Evolutionary conservation across 2,329 filamentous ascomycete genomes (phyloP), one percentile per base, ranked within the genome.

Genomic region (Xylaria sp.): DNA sequence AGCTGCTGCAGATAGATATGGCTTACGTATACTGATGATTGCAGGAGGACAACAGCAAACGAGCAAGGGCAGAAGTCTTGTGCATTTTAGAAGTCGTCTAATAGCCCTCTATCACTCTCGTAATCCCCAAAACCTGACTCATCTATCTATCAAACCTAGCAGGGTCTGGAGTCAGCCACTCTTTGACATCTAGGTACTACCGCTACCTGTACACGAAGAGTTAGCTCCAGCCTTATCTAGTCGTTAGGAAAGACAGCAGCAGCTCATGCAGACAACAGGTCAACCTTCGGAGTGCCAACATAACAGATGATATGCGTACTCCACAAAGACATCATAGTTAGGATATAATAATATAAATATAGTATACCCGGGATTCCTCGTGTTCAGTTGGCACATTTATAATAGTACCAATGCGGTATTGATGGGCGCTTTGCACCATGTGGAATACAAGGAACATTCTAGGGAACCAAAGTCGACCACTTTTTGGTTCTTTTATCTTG

Each of bases 391-490:
- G 17, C 27, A 31, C 33, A 31, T 6, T n/a, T 9, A 31, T 17
- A n/a, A 50, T 27, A n/a, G 47, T 50, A 50, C 20, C n/a, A 13
- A 33, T 27, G 29, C 51, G 22, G 6, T 27, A 25, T n/a, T 20
- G 15, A 42, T 55, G 36, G 36, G 15, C 53, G 5, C 22, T 29
- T 33, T 31, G 25, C 38, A 45, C 54, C 54, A 57, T 57, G 53
- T 57, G 54, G 54, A 33, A 57, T 15, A 45, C 54, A 57, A 33
- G 54, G 54, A 45, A 45, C 38, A 27, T 45, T 3, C 15, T 22
- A 15, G 38, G 13, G 27, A 57, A 44, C 54, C 31, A 45, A 31
- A 10, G 17, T 13, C 33, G 27, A 45, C n/a, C 36, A 20, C 38
- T 33, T 17, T 31, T 10, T 45, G 39, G 54, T 33, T 27, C 54